Base-by-base conservation (phyloP, 768 basidiomycete genomes). In the Naganishia onofrii region DNA sequence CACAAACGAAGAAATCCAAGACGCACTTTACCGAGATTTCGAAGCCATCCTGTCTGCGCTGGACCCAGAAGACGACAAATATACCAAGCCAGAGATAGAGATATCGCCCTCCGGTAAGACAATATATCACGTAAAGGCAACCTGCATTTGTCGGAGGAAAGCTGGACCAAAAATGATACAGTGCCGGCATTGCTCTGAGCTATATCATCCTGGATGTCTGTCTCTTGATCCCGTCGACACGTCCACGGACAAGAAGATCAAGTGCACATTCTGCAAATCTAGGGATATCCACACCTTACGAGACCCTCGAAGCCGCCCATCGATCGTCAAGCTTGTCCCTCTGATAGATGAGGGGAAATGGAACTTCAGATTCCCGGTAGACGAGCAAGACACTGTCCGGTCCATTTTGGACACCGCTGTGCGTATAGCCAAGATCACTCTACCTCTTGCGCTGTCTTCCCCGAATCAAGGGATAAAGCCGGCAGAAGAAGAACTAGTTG, bases 191-290 rank as follows among this genome's bases (percentile, higher is more conserved):
- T 79, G 78, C 69, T 32, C 70, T 6, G 78, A 76, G 10, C 31
- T 67, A 15, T 82, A 82, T 63, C 81, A 82, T 66, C 74, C 75
- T 3, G 67, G 70, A 48, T 82, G 81, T 66, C 65, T 80, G 19
- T 29, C 68, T 68, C 29, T 74, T 69, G 57, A 70, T 68, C 44
- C 71, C 71, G 3, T 38, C 55, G 55, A 52, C 71, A 65, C 46
- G 60, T 66, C 55, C 60, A 69, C n/a, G 26, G 54, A 58, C 67
- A 52, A 69, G 68, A 66, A 23, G 44, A 65, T 36, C 55, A 58
- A 67, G 31, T 68, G 58, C 55, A 64, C 53, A 23, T 70, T 42
- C 71, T 75, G 67, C 54, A 63, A 29, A 52, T 28, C 46, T 19
- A 67, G 42, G 56, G 64, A 70, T 64, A 48, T 76, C 74, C 64